A percentile compares a stretch with the other conserved stretches of the same genome.
Evolutionary conservation across 495 filamentous ascomycete genomes (phyloP).

Genomic region (Tuber indicum): DNA sequence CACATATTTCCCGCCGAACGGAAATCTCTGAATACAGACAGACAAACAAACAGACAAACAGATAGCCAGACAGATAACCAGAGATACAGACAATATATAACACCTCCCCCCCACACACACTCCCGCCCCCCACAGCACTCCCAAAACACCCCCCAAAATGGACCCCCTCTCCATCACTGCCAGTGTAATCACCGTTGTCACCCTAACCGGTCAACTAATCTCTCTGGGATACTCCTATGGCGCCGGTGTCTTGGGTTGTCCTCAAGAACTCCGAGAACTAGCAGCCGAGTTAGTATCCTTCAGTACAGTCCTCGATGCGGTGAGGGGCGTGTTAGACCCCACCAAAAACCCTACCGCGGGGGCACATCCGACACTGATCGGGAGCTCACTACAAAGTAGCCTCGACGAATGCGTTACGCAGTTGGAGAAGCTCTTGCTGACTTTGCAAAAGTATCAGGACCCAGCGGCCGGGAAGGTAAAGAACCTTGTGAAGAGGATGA

Average conservation of each 20-base stretch:
- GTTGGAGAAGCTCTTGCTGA: neutral
- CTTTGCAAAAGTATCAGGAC: slow-evolving; percentile 1
- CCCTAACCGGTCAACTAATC: slow-evolving; percentile 9
- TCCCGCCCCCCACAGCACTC: neutral
- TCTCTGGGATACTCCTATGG: slow-evolving; percentile 13
- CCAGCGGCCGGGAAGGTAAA: slow-evolving; percentile 8
- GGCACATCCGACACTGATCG: neutral
- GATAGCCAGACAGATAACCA: neutral
- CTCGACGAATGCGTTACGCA: neutral
- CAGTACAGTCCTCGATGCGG: neutral
- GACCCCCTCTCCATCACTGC: slow-evolving; percentile 20
- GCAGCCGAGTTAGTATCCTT: slow-evolving; percentile 7
- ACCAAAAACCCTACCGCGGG: neutral
- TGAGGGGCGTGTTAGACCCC: slow-evolving; percentile 10
- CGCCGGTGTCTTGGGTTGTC: slow-evolving; percentile 4
- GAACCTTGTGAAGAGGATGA: slow-evolving; percentile 22
- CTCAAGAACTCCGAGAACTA: slow-evolving; percentile 20
- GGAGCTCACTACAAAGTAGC: neutral
- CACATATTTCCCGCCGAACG: neutral
- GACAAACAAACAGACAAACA: neutral
- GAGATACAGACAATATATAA: neutral
- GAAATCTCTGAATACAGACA: neutral
- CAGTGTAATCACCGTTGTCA: slow-evolving; percentile 8
- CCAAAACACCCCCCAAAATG: neutral
- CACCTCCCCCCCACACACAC: neutral